A percentile compares a stretch with the other conserved stretches of the same genome.
These are phyloP conservation scores for Aspergillus nidulans DNA, from an alignment of 495 filamentous ascomycete species.

Conservation along the genomic window DNA sequence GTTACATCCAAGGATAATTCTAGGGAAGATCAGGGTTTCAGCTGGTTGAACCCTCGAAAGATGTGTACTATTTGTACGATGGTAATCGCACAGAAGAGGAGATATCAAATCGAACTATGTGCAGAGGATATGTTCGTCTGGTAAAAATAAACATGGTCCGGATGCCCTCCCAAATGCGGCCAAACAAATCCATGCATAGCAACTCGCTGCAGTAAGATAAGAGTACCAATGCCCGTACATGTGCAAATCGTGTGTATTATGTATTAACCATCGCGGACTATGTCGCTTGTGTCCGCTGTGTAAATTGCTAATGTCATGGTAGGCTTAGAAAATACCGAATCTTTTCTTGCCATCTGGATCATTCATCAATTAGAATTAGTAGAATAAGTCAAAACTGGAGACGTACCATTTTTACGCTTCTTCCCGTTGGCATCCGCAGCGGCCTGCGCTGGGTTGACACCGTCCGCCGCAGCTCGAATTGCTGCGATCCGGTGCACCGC, in stretches of 20 bases:
- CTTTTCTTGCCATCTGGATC: slow-evolving; percentile 22
- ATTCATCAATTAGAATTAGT: background rate
- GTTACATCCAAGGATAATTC: background rate
- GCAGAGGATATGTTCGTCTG: background rate
- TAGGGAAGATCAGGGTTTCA: no score
- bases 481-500: slow-evolving; percentile 81
- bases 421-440: slow-evolving; percentile 8
- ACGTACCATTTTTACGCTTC: slow-evolving; percentile 13
- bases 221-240: background rate
- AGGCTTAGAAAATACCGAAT: slow-evolving; percentile 21
- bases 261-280: background rate
- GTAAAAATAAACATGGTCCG: background rate
- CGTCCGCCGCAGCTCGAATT: slow-evolving; percentile 80
- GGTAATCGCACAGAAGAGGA: background rate
- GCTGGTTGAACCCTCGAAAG: background rate
- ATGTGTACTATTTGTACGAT: background rate
- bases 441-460: slow-evolving; percentile 47
- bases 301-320: background rate
- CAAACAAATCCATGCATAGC: background rate
- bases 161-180: background rate
- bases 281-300: slow-evolving; percentile 1
- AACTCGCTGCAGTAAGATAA: background rate
- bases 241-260: slow-evolving; percentile 8
- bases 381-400: background rate
- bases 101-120: background rate